phyloP scores from a whole-genome alignment of 2,329 filamentous ascomycete species.

The Aspergillus candidus region DNA sequence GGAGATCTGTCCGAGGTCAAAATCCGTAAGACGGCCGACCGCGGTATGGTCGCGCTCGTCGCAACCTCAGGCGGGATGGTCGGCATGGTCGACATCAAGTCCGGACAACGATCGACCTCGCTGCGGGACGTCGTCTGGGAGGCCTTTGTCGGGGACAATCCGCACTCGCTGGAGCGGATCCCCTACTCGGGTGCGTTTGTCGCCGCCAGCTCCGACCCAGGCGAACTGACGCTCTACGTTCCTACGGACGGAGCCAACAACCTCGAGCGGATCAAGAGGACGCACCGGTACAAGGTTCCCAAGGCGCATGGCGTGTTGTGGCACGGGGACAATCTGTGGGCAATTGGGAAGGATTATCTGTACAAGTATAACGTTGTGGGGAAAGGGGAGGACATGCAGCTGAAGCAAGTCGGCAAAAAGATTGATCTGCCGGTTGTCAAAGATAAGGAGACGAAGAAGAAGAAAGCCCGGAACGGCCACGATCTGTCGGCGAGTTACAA shows the following conservation, averaged over 20 bases:
- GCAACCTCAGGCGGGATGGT: constrained; percentile 14
- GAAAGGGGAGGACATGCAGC: background rate
- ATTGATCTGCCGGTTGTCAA: no score
- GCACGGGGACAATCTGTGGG: background rate
- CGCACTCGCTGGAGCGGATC: constrained; percentile 14
- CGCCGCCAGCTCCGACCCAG: constrained; percentile 11
- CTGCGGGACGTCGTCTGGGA: constrained; percentile 12
- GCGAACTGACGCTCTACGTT: constrained; percentile 12
- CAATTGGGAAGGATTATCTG: background rate
- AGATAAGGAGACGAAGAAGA: background rate
- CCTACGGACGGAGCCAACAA: constrained; percentile 9
- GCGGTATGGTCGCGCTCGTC: constrained; percentile 13
- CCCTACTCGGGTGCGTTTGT: constrained; percentile 12
- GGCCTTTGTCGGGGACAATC: constrained; percentile 10
- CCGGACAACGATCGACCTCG: constrained; percentile 23
- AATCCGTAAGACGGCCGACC: constrained; percentile 14
- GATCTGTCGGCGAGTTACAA: constrained; percentile 14
- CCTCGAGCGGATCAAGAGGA: background rate
- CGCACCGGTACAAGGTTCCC: background rate
- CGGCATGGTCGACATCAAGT: constrained; percentile 44
- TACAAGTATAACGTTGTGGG: background rate
- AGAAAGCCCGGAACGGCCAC: constrained; percentile 6
- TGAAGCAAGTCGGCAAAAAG: background rate
- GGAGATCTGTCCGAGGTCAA: constrained; percentile 13
- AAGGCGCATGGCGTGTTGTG: constrained; percentile 1